A percentile compares a stretch with the other conserved stretches of the same genome.
Evolutionary conservation across 257 asterid genomes (phyloP).

Genomic region (Plectranthus barbatus): DNA sequence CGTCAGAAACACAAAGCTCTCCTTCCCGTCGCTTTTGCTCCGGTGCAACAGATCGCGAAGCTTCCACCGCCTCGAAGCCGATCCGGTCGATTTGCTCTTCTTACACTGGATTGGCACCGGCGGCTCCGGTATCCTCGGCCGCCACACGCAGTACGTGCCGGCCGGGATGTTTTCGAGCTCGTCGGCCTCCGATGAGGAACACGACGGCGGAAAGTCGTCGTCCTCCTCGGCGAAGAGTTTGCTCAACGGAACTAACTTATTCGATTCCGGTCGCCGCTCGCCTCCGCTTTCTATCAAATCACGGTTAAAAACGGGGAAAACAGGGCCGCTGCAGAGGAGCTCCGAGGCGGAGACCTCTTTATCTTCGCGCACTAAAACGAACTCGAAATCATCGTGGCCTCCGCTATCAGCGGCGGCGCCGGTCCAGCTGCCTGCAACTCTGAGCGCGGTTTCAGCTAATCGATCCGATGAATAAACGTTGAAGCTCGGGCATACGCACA

Average conservation of each 20-base stretch:
- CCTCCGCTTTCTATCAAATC: constrained; percentile 8
- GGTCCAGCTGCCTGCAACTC: constrained; percentile 18
- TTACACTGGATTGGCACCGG: constrained; percentile 38
- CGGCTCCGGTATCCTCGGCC: constrained; percentile 42
- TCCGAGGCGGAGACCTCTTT: constrained; percentile 17
- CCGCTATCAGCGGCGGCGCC: too few species aligned
- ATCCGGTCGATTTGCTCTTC: too few species aligned
- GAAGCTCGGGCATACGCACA: constrained; percentile 58
- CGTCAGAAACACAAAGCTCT: constrained; percentile 43
- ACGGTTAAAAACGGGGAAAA: constrained; percentile 35
- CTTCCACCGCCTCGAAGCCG: constrained; percentile 72
- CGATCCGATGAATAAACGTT: constrained; percentile 49
- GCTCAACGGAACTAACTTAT: constrained; percentile 17
- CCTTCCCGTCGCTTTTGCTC: constrained; percentile 87
- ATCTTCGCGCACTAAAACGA: constrained; percentile 31
- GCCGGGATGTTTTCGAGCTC: too few species aligned
- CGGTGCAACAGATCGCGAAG: constrained; percentile 61
- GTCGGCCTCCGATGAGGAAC: constrained; percentile 58
- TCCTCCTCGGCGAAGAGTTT: constrained; percentile 27
- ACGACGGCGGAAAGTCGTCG: constrained; percentile 32
- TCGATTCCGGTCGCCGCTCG: constrained; percentile 1
- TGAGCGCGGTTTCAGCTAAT: constrained; percentile 46
- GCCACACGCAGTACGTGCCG: constrained; percentile 68
- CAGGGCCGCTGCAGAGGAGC: constrained; percentile 18
- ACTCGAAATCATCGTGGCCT: constrained; percentile 50